phyloP scores from a whole-genome alignment of 257 asterid genomes.

The Solanum virginianum region DNA sequence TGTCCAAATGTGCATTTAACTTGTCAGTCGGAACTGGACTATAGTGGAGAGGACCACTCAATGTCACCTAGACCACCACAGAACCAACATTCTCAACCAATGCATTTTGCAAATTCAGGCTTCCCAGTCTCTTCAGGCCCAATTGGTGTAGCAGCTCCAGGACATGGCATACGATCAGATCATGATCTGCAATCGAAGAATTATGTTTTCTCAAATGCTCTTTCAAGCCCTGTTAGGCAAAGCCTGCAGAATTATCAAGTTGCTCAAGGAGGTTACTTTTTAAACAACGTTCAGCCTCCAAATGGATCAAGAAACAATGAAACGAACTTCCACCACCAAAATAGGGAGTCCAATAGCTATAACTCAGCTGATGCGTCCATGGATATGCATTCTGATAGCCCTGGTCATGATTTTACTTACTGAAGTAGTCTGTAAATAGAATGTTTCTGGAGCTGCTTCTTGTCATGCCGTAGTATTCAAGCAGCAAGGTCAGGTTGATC shows the following conservation, averaged over 20 bases:
- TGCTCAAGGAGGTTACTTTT: constrained; percentile 17
- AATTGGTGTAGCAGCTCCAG: constrained; percentile 10
- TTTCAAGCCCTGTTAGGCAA: constrained; percentile 34
- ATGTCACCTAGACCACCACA: constrained; percentile 30
- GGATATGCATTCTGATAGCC: constrained; percentile 42
- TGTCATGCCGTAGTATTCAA: not conserved
- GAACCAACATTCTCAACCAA: constrained; percentile 18
- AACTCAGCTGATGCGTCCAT: constrained; percentile 25
- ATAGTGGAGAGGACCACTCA: constrained; percentile 29
- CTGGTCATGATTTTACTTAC: constrained; percentile 13
- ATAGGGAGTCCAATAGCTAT: constrained; percentile 13
- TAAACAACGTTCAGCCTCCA: constrained; percentile 12
- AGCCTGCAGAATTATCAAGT: constrained; percentile 33
- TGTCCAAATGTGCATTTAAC: not conserved
- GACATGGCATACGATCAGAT: constrained; percentile 13
- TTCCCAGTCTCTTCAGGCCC: constrained; percentile 16
- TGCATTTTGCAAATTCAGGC: constrained; percentile 16
- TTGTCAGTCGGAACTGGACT: constrained; percentile 28
- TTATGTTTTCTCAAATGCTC: constrained; percentile 37
- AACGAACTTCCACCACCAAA: constrained; percentile 14
- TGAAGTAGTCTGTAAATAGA: not conserved
- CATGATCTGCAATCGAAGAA: constrained; percentile 28
- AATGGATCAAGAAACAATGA: constrained; percentile 15
- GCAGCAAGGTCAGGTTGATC: not conserved
- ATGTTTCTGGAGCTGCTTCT: constrained; percentile 2